phyloP scores from a whole-genome alignment of 2,329 filamentous ascomycete genomes.

The Fusarium mangiferae region DNA sequence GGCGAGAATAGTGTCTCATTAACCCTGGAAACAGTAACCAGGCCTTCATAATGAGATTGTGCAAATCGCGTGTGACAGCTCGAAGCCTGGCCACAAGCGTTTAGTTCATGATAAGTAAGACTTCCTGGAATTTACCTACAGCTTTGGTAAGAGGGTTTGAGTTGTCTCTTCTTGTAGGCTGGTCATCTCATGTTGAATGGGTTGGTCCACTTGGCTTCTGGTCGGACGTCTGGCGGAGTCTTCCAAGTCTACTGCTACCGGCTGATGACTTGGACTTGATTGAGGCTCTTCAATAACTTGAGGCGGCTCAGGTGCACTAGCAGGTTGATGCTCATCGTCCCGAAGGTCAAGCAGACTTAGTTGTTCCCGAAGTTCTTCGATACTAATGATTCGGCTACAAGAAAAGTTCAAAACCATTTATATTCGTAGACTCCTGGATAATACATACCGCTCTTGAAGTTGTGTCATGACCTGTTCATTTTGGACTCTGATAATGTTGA shows the following conservation, averaged over 20 bases:
- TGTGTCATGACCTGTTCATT: not conserved
- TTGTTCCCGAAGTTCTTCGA: not conserved
- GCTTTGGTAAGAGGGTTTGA: not conserved
- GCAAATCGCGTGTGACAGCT: not conserved
- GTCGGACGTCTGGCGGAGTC: too few species aligned
- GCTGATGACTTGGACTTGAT: not conserved
- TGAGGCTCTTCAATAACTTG: not conserved
- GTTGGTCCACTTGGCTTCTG: not conserved
- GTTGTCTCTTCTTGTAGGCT: not conserved
- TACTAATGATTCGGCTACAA: not conserved
- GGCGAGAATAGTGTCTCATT: not conserved
- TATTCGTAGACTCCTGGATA: fast-evolving
- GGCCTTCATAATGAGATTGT: not conserved
- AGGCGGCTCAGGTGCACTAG: fast-evolving
- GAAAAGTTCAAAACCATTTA: fast-evolving
- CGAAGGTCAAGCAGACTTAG: not conserved
- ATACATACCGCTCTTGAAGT: not conserved
- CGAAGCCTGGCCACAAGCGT: not conserved
- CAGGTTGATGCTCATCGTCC: not conserved
- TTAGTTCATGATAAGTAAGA: not conserved
- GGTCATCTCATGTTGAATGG: not conserved
- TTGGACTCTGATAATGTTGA: not conserved
- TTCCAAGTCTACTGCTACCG: not conserved
- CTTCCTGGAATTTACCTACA: not conserved
- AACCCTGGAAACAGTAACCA: not conserved